Evolutionary conservation across 495 filamentous ascomycete species (phyloP), one percentile per base, ranked within the genome.

Genomic region (Lophium mytilinum): DNA sequence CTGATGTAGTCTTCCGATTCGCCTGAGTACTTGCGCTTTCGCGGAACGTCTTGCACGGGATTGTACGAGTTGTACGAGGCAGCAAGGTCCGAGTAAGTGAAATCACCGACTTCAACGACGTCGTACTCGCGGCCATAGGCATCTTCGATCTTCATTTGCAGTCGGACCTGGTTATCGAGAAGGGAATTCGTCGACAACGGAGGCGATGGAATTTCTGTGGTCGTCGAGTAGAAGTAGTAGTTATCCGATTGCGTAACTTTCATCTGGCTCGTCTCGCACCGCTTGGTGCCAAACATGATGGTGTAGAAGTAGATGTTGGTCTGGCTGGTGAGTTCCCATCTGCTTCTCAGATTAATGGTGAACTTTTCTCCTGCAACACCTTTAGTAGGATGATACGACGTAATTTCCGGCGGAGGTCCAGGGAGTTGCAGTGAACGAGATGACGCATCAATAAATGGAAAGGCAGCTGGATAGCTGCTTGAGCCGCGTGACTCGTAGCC

Each of bases 211-310:
- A 83, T 87, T 39, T 89, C 81, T 4, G 81, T 82, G 17, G 83
- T 78, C 33, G 95, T 69, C n/a, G 76, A 75, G 68, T 94, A 96
- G 53, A 83, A 78, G 68, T 82, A 86, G 17, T 75, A 76, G 53
- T 72, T 76, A 39, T 75, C 78, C 51, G 82, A 78, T 57, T 78
- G 78, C 5, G 80, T 76, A 10, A 85, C 69, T 64, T 84, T 85
- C 21, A 77, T 73, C 9, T 88, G 72, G 15, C 81, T 74, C 34
- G 84, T 83, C 39, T 77, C 73, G 69, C 82, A 85, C 69, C 81
- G 78, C 62, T 83, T 80, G 6, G 80, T 77, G 9, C 88, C 92
- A 67, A 96, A 95, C 35, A 84, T 80, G 21, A 96, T 71, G 60
- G 75, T 83, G 58, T 88, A 80, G 39, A 73, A 75, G 0, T 80